Conservation (phyloP, 805 yeast genomes). For the Kuraishia floccosa region DNA sequence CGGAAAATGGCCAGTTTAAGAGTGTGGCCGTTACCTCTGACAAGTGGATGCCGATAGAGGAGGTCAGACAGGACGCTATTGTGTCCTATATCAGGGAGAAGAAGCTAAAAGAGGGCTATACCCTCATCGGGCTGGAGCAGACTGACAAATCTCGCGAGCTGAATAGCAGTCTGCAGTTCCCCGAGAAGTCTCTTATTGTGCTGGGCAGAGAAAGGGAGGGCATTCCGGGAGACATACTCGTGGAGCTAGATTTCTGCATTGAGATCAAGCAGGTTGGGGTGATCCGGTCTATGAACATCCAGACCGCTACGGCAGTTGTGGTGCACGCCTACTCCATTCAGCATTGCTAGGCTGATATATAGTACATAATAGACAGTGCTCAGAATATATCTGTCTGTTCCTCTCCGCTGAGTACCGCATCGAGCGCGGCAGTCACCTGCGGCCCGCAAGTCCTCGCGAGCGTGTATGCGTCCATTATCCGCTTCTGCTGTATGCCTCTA, state of each 20-base stretch:
- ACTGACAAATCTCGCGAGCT: conserved; percentile 80
- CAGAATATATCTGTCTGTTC: too few species aligned
- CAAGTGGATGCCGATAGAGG: conserved; percentile 87
- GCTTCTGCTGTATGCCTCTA: conserved; percentile 40
- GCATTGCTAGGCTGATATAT: conserved; percentile 19
- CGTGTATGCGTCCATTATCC: conserved; percentile 41
- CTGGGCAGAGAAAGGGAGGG: conserved; percentile 89
- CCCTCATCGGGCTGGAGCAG: conserved; percentile 84
- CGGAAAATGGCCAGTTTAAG: conserved; percentile 59
- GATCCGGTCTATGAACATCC: conserved; percentile 91
- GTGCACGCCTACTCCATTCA: conserved; percentile 82
- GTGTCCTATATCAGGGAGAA: conserved; percentile 44
- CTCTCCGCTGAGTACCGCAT: conserved; percentile 29
- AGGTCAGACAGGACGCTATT: conserved; percentile 52
- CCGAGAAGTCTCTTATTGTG: conserved; percentile 64
- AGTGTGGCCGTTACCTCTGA: conserved; percentile 93
- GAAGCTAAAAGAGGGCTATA: conserved; percentile 69
- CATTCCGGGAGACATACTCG: conserved; percentile 73
- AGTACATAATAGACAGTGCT: too few species aligned
- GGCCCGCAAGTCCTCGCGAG: conserved; percentile 53
- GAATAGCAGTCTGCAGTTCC: conserved; percentile 55
- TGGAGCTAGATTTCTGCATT: conserved; percentile 76
- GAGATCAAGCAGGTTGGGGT: conserved; percentile 91
- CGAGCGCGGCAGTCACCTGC: conserved; percentile 48
- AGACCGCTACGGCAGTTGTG: conserved; percentile 90